phyloP scores from a whole-genome alignment of 169 alveolate genomes.

The Theileria orientalis region DNA sequence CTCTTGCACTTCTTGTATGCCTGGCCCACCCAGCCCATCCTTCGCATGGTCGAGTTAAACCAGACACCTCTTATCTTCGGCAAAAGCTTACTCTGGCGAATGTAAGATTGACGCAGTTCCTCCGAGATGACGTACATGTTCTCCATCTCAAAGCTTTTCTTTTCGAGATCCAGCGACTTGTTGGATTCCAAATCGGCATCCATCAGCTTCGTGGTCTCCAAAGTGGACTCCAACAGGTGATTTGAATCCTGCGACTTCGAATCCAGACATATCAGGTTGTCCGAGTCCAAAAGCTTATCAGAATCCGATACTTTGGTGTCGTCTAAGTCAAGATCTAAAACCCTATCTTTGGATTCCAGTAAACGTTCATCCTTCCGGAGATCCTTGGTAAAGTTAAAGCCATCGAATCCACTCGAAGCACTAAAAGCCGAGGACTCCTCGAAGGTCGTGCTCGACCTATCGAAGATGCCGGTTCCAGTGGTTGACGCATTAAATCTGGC shows the following conservation, averaged over 20 bases:
- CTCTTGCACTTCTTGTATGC: conserved; percentile 81
- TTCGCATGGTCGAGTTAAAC: conserved; percentile 79
- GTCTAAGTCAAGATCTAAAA: too few relatives aligned
- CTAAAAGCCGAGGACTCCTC: too few relatives aligned
- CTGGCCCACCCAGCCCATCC: conserved; percentile 85
- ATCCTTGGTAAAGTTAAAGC: too few relatives aligned
- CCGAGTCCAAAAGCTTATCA: background rate
- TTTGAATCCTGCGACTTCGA: background rate
- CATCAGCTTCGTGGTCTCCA: background rate
- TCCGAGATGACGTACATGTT: conserved; percentile 51
- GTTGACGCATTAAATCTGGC: too few relatives aligned
- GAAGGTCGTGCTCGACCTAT: too few relatives aligned
- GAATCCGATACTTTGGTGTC: background rate
- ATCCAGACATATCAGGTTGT: background rate
- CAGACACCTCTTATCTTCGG: conserved; percentile 81
- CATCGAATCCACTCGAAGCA: too few relatives aligned
- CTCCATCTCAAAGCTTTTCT: conserved; percentile 10
- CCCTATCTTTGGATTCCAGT: too few relatives aligned
- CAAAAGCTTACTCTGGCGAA: conserved; percentile 70
- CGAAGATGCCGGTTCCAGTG: too few relatives aligned
- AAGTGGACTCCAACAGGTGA: background rate
- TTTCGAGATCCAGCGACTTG: conserved; percentile 18
- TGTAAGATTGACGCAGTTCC: conserved; percentile 71
- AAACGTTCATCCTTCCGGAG: too few relatives aligned
- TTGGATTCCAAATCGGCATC: conserved; percentile 17